Percentiles rank a stretch among this genome's conserved stretches.
phyloP scores from a whole-genome alignment of 441 rosid species.

The Isatis lusitanica region DNA sequence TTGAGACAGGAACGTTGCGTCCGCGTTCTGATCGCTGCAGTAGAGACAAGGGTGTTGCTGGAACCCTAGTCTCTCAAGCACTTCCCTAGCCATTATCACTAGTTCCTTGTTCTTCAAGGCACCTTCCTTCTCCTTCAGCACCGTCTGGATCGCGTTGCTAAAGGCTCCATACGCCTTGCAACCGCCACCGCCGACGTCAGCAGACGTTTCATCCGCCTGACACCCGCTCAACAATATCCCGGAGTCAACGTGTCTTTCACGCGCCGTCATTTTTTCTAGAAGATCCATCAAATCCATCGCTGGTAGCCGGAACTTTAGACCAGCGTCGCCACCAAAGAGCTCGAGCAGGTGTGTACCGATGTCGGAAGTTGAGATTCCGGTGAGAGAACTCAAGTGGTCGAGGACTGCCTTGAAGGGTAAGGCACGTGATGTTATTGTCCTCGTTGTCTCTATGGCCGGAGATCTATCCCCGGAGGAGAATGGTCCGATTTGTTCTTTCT shows the following conservation, averaged over 20 bases:
- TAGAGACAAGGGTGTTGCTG: constrained; percentile 87
- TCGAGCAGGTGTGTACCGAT: constrained; percentile 57
- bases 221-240: constrained; percentile 90
- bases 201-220: constrained; percentile 90
- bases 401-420: constrained; percentile 35
- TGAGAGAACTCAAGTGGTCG: constrained; percentile 36
- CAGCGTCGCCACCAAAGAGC: constrained; percentile 56
- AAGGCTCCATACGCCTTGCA: constrained; percentile 83
- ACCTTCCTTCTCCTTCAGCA: constrained; percentile 54
- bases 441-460: constrained; percentile 32
- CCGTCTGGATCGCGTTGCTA: constrained; percentile 79
- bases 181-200: constrained; percentile 74
- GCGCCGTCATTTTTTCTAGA: constrained; percentile 49
- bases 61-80: constrained; percentile 71
- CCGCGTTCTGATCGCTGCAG: constrained; percentile 58
- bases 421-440: constrained; percentile 33
- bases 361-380: constrained; percentile 49
- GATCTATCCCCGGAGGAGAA: constrained; percentile 43
- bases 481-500: constrained; percentile 87
- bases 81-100: constrained; percentile 58
- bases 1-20: constrained; percentile 44
- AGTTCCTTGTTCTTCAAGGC: constrained; percentile 58
- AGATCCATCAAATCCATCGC: constrained; percentile 33
- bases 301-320: constrained; percentile 44
- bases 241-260: constrained; percentile 56